A percentile compares a stretch with the other conserved stretches of the same genome.
Conservation (phyloP, 2,329 filamentous ascomycete genomes). For the Cladosporium phlei region DNA sequence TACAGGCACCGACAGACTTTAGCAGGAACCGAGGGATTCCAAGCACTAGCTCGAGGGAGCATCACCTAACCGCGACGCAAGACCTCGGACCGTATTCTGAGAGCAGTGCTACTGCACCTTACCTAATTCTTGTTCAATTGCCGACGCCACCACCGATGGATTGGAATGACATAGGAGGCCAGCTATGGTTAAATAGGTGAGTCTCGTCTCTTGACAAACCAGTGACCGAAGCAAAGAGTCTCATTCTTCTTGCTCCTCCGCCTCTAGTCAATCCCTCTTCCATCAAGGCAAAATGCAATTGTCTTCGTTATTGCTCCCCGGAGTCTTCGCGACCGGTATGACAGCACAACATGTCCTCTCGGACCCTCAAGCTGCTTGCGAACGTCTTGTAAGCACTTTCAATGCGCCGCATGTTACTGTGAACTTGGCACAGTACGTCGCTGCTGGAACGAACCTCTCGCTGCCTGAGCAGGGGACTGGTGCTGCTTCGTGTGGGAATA, state of each 20-base stretch:
- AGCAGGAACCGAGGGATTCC: too few species aligned
- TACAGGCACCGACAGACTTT: too few species aligned
- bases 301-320: slow-evolving; percentile 3
- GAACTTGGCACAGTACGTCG: slow-evolving; percentile 22
- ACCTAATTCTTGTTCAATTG: too few species aligned
- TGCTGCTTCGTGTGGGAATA: slow-evolving; percentile 36
- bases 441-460: slow-evolving; percentile 27
- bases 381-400: slow-evolving; percentile 19
- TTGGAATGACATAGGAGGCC: slow-evolving; percentile 3
- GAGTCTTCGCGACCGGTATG: slow-evolving; percentile 2
- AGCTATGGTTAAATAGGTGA: slow-evolving; percentile 10
- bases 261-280: slow-evolving; percentile 1
- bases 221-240: background rate
- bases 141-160: background rate
- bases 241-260: background rate
- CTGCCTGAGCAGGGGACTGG: slow-evolving; percentile 27
- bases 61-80: too few species aligned
- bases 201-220: background rate
- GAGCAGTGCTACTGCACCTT: too few species aligned
- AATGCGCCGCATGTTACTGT: slow-evolving; percentile 24
- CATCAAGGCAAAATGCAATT: slow-evolving; percentile 8
- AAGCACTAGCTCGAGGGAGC: too few species aligned
- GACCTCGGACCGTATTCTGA: slow-evolving; percentile 1
- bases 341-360: slow-evolving; percentile 10
- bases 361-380: slow-evolving; percentile 21